Percentiles rank a stretch among this genome's conserved stretches.
Conservation (phyloP, 768 basidiomycete species). For the Floccularia luteovirens region DNA sequence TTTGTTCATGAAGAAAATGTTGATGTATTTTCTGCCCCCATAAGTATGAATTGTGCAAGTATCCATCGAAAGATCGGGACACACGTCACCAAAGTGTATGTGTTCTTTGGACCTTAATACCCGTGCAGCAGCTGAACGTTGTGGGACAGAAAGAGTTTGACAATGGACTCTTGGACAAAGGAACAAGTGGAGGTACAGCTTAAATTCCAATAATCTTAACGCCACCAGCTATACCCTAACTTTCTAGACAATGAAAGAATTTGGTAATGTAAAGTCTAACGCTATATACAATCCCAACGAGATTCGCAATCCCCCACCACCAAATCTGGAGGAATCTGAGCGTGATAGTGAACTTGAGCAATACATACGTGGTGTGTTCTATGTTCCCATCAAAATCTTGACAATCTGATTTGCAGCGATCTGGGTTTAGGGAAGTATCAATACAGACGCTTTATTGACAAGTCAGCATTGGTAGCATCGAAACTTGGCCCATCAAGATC, state of each 20-base stretch:
- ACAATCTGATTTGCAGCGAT: no score
- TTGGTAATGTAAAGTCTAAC: slow-evolving; percentile 82
- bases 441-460: slow-evolving; percentile 59
- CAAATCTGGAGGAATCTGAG: slow-evolving; percentile 69
- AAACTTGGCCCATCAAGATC: slow-evolving; percentile 38
- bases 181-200: slow-evolving; percentile 75
- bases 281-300: slow-evolving; percentile 80
- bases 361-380: slow-evolving; percentile 71
- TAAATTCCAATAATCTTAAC: slow-evolving; percentile 1
- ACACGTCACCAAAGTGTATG: slow-evolving; percentile 89
- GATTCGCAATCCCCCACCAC: slow-evolving; percentile 70
- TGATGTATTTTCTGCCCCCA: slow-evolving; percentile 6
- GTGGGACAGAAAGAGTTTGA: slow-evolving; percentile 71
- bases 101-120: slow-evolving; percentile 5
- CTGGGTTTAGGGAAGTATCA: slow-evolving; percentile 66
- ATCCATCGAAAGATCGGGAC: slow-evolving; percentile 94
- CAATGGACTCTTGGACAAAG: slow-evolving; percentile 80
- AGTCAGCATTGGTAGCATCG: slow-evolving; percentile 35
- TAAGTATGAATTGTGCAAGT: slow-evolving; percentile 79
- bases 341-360: slow-evolving; percentile 88
- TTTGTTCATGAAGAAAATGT: slow-evolving; percentile 4
- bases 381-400: slow-evolving; percentile 1
- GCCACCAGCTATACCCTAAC: no score
- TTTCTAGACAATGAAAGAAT: slow-evolving; percentile 63
- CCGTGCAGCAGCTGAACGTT: not conserved